phyloP scores from a whole-genome alignment of 176 grass and related monocot genomes.

The Zizania latifolia region DNA sequence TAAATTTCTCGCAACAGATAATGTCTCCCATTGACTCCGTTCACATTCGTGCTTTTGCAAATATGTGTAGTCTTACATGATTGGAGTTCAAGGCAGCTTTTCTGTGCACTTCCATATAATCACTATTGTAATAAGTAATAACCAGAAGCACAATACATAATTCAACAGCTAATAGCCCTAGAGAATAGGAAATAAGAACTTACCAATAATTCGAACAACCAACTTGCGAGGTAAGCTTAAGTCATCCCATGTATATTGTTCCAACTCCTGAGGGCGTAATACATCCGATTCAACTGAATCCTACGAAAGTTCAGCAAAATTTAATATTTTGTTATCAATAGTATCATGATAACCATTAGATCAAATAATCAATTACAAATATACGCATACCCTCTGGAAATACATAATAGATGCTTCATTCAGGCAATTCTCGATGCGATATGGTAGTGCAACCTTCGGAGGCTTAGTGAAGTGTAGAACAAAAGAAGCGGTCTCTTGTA shows the following conservation, averaged over 20 bases:
- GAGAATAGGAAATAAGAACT: conserved; percentile 28
- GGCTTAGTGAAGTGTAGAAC: conserved; percentile 57
- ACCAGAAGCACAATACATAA: conserved; percentile 18
- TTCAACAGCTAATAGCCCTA: conserved; percentile 7
- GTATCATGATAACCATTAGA: neutral
- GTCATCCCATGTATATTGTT: conserved; percentile 79
- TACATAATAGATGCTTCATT: conserved; percentile 61
- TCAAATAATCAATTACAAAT: conserved; percentile 25
- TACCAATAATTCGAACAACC: conserved; percentile 67
- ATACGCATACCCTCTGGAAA: conserved; percentile 64
- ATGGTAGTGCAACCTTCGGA: conserved; percentile 56
- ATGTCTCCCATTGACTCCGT: neutral
- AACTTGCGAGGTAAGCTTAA: conserved; percentile 70
- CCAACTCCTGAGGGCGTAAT: conserved; percentile 49
- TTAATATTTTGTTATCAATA: conserved; percentile 23
- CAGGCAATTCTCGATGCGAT: conserved; percentile 77
- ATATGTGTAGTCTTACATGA: conserved; percentile 6
- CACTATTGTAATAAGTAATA: conserved; percentile 7
- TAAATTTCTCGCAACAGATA: neutral
- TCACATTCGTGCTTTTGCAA: neutral
- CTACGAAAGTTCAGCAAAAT: conserved; percentile 40
- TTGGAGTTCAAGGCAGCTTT: neutral
- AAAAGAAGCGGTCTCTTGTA: conserved; percentile 64
- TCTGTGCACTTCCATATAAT: neutral
- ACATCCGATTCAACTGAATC: conserved; percentile 63